Conservation (phyloP, 306 rosid species). For the Begonia masoniana region DNA sequence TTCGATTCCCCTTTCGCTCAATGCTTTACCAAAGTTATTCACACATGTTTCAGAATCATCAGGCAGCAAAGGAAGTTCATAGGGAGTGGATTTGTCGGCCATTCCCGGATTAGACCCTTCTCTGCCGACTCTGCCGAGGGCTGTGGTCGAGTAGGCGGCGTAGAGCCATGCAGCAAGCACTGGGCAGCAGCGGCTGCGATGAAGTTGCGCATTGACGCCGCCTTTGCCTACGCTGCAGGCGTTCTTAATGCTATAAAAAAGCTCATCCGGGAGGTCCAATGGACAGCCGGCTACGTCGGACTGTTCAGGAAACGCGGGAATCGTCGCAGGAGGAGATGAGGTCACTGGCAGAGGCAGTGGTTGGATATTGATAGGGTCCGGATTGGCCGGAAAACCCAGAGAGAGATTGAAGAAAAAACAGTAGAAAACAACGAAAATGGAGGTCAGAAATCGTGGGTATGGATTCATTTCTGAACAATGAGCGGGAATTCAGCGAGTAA, state of each 20-base stretch:
- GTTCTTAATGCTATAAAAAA: conserved; percentile 44
- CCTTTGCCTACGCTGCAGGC: conserved; percentile 44
- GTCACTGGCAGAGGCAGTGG: conserved; percentile 31
- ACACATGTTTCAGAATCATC: conserved; percentile 91
- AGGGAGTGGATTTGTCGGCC: conserved; percentile 18
- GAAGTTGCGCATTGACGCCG: conserved; percentile 28
- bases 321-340: conserved; percentile 47
- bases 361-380: conserved; percentile 27
- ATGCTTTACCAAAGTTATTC: conserved; percentile 39
- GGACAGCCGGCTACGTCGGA: conserved; percentile 57
- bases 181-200: conserved; percentile 71
- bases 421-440: too few species aligned
- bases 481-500: too few species aligned
- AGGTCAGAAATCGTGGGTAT: too few species aligned
- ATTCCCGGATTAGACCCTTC: not conserved
- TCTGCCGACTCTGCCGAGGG: conserved; percentile 28
- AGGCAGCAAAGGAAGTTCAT: conserved; percentile 72
- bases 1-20: conserved; percentile 46
- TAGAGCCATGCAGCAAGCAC: conserved; percentile 86
- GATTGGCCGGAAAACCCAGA: conserved; percentile 8
- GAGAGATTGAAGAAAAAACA: too few species aligned
- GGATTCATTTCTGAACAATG: too few species aligned
- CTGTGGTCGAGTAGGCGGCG: conserved; percentile 66
- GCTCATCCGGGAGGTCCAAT: conserved; percentile 50
- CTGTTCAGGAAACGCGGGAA: conserved; percentile 92